These are phyloP conservation scores for Pterocarpus macrocarpus DNA, from an alignment of 306 rosid genomes.

Conservation along the genomic window DNA sequence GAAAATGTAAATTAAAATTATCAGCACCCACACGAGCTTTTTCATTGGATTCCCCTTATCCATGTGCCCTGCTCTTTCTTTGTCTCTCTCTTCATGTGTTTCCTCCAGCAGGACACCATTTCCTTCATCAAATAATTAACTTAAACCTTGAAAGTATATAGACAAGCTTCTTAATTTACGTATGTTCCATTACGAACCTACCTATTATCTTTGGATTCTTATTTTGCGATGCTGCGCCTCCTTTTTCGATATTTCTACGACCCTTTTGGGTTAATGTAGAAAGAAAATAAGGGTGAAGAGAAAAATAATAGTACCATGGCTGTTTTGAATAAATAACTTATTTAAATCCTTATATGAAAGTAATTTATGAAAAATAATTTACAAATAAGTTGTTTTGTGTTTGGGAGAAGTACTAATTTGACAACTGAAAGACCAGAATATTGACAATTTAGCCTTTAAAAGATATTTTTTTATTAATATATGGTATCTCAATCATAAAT, in stretches of 20 bases:
- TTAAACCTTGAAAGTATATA: not conserved
- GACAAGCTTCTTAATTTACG: not conserved
- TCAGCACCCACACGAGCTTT: conserved; percentile 45
- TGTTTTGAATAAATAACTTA: too few relatives aligned
- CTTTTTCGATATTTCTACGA: not conserved
- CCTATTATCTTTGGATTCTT: conserved; percentile 54
- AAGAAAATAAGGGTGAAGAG: conserved; percentile 28
- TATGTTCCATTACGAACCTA: conserved; percentile 29
- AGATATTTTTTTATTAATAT: too few relatives aligned
- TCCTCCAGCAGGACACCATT: conserved; percentile 38
- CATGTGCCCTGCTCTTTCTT: conserved; percentile 7
- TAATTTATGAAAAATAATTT: too few relatives aligned
- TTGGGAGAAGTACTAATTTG: too few relatives aligned
- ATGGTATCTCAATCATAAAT: too few relatives aligned
- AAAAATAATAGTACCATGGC: not conserved
- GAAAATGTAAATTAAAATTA: conserved; percentile 38
- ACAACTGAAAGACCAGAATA: too few relatives aligned
- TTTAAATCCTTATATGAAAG: too few relatives aligned
- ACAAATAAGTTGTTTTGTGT: too few relatives aligned
- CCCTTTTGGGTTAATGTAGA: conserved; percentile 24
- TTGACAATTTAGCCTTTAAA: too few relatives aligned
- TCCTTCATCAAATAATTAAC: conserved; percentile 39
- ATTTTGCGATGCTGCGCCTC: conserved; percentile 27
- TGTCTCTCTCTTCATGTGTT: conserved; percentile 39
- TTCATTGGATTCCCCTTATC: conserved; percentile 64